These are phyloP conservation scores for Brettanomyces anomalus DNA, from an alignment of 805 yeast species.

Conservation along the genomic window DNA sequence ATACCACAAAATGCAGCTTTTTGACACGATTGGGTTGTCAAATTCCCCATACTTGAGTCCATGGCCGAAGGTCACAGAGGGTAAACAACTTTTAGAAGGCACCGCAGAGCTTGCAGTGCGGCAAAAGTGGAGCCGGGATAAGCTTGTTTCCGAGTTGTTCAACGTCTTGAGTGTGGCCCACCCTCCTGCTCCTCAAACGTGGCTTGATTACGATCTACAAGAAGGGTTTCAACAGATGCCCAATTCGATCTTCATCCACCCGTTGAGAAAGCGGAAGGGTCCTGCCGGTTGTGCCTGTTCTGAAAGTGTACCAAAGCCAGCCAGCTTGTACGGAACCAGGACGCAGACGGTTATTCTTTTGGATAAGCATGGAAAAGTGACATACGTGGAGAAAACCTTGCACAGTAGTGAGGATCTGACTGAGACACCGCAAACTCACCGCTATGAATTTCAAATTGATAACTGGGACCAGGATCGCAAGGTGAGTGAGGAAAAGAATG, in stretches of 20 bases:
- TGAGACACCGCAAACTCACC: slow-evolving; percentile 13
- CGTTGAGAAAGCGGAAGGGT: slow-evolving; percentile 27
- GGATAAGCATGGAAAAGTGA: slow-evolving; percentile 38
- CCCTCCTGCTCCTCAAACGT: slow-evolving; percentile 19
- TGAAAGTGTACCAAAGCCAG: slow-evolving; percentile 4
- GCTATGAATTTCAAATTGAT: slow-evolving; percentile 13
- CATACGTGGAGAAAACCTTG: slow-evolving; percentile 54
- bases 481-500: background rate
- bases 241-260: slow-evolving; percentile 66
- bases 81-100: slow-evolving; percentile 50
- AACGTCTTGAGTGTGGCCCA: slow-evolving; percentile 38
- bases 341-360: slow-evolving; percentile 74
- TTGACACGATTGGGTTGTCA: slow-evolving; percentile 47
- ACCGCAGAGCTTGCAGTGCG: slow-evolving; percentile 22
- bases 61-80: slow-evolving; percentile 67
- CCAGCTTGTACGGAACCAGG: slow-evolving; percentile 70
- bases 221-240: slow-evolving; percentile 36
- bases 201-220: slow-evolving; percentile 19
- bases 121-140: slow-evolving; percentile 22
- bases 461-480: slow-evolving; percentile 8
- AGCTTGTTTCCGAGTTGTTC: slow-evolving; percentile 44
- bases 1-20: slow-evolving; percentile 8
- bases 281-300: slow-evolving; percentile 3
- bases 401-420: slow-evolving; percentile 37
- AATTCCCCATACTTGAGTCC: slow-evolving; percentile 58